Conservation (phyloP, 768 basidiomycete species). For the Nevesoporus exiguus region DNA sequence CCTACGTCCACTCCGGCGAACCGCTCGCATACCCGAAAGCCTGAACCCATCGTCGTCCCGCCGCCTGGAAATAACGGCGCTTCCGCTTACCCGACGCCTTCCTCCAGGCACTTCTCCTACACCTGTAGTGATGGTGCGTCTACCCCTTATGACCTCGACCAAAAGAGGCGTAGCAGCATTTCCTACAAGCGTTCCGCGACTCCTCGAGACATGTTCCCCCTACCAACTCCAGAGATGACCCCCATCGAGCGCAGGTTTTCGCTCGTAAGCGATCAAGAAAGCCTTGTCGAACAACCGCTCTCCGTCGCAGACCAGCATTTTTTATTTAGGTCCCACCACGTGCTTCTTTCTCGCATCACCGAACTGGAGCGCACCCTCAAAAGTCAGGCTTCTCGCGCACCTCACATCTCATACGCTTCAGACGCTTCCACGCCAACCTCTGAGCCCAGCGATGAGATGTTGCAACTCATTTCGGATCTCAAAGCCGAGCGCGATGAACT, state of each 20-base stretch:
- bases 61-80: background rate
- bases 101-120: conserved; percentile 28
- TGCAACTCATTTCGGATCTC: conserved; percentile 69
- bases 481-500: conserved; percentile 89
- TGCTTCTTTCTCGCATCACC: conserved; percentile 76
- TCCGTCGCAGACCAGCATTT: conserved; percentile 79
- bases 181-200: conserved; percentile 61
- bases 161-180: conserved; percentile 63
- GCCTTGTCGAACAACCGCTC: conserved; percentile 44
- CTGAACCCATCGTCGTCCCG: conserved; percentile 22
- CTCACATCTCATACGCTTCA: conserved; percentile 51
- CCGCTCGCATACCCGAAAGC: conserved; percentile 41
- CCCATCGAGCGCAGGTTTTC: conserved; percentile 52
- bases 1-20: conserved; percentile 52
- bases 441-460: conserved; percentile 75
- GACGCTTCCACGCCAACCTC: conserved; percentile 34
- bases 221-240: conserved; percentile 76
- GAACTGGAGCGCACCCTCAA: conserved; percentile 70
- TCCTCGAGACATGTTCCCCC: conserved; percentile 38
- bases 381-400: conserved; percentile 43
- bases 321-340: conserved; percentile 79
- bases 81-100: conserved; percentile 11
- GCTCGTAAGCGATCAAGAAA: conserved; percentile 23
- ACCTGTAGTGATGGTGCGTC: conserved; percentile 22
- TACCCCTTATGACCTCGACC: conserved; percentile 29